These are phyloP conservation scores for Citrullus colocynthis DNA, from an alignment of 306 rosid species.

Conservation along the genomic window DNA sequence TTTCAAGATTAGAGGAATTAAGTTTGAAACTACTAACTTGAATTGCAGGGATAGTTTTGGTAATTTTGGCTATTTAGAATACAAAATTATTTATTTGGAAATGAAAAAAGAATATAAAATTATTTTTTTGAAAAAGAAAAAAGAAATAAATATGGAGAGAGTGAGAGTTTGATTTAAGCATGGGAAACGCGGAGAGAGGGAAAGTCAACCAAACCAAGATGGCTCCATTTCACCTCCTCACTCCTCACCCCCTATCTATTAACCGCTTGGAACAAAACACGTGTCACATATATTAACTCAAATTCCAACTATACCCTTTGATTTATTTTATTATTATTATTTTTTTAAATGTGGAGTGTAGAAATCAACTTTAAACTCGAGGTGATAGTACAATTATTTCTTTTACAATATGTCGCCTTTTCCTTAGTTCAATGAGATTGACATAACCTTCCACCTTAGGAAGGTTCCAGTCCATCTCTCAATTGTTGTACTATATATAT, in stretches of 20 bases:
- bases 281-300: neutral
- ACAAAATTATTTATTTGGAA: too few relatives aligned
- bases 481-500: too few relatives aligned
- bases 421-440: too few relatives aligned
- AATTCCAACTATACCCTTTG: neutral
- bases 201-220: neutral
- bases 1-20: neutral
- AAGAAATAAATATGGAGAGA: neutral
- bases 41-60: neutral
- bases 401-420: too few relatives aligned
- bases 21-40: neutral
- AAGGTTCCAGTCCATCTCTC: too few relatives aligned
- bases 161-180: conserved; percentile 5
- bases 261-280: neutral
- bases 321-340: neutral
- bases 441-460: too few relatives aligned
- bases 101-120: too few relatives aligned
- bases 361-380: too few relatives aligned
- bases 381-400: too few relatives aligned
- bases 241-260: neutral
- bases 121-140: neutral
- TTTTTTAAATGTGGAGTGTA: too few relatives aligned
- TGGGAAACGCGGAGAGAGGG: neutral
- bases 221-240: conserved; percentile 2
- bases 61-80: too few relatives aligned